Percentiles rank a stretch among this genome's conserved stretches.
These are phyloP conservation scores for Podospora sp. DNA, from an alignment of 495 filamentous ascomycete genomes.

Conservation along the genomic window DNA sequence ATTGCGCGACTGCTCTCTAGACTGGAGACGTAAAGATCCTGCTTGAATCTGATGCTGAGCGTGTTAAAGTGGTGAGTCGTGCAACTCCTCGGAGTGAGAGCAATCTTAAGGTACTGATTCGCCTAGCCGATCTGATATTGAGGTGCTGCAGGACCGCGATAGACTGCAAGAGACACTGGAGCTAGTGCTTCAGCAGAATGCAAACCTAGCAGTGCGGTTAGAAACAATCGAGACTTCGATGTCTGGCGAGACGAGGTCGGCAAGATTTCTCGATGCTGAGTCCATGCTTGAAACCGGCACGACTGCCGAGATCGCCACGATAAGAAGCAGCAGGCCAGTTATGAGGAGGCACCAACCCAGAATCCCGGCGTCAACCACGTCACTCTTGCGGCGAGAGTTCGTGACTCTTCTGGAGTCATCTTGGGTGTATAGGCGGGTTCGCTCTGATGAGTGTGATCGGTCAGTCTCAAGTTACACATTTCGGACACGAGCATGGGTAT, in stretches of 20 bases:
- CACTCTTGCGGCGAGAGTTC: not conserved
- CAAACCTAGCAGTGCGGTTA: slow-evolving; percentile 2
- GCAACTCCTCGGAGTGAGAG: no score
- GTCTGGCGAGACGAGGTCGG: not conserved
- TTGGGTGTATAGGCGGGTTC: slow-evolving; percentile 5
- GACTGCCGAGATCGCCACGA: not conserved
- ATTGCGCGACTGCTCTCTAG: no score
- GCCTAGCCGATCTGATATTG: slow-evolving; percentile 9
- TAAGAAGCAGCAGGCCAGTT: no score
- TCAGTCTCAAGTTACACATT: slow-evolving; percentile 8
- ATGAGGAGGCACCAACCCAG: no score
- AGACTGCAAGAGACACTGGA: slow-evolving; percentile 11
- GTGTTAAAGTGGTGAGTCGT: slow-evolving; percentile 12
- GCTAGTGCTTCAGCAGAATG: slow-evolving; percentile 8
- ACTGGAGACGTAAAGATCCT: not conserved
- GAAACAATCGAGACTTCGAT: not conserved
- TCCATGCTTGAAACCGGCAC: not conserved
- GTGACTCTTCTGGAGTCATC: slow-evolving; percentile 7
- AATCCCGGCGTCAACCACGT: not conserved
- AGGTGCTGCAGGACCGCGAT: not conserved
- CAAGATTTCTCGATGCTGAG: slow-evolving; percentile 5
- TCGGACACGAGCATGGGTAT: slow-evolving; percentile 11
- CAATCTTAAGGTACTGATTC: not conserved
- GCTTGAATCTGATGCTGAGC: slow-evolving; percentile 11
- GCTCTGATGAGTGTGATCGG: not conserved